A percentile compares a stretch with the other conserved stretches of the same genome.
Conservation (phyloP, 73 alveolate species). For the Paramecium sonneborni region DNA sequence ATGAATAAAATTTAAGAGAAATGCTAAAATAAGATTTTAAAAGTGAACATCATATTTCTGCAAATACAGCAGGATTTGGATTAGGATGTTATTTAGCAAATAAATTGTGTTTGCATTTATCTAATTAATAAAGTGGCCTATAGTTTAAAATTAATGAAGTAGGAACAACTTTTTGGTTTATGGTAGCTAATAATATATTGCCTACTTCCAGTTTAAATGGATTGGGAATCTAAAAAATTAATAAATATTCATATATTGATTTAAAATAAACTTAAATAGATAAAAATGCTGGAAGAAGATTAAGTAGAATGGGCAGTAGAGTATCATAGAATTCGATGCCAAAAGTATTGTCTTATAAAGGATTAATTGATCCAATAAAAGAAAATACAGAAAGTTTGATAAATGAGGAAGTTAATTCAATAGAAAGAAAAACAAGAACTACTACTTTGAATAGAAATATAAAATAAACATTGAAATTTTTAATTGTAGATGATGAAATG, state of each 20-base stretch:
- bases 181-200: not conserved
- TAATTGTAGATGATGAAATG: conserved; percentile 42
- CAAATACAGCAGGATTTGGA: conserved; percentile 44
- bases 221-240: not conserved
- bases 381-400: not conserved
- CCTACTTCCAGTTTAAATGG: not conserved
- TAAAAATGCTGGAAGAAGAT: not conserved
- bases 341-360: not conserved
- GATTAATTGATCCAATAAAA: not conserved
- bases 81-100: conserved; percentile 32
- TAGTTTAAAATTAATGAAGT: not conserved
- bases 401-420: not conserved
- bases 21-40: not conserved
- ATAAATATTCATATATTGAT: not conserved
- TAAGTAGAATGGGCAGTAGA: conserved; percentile 1
- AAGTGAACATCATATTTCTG: not conserved
- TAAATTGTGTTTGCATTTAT: not conserved
- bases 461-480: not conserved
- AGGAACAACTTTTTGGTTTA: conserved; percentile 8
- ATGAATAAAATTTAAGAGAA: not conserved
- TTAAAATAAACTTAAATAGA: not conserved
- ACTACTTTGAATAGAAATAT: not conserved
- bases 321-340: not conserved
- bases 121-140: not conserved
- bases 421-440: not conserved